These are phyloP conservation scores for Rauvolfia tetraphylla DNA, from an alignment of 257 asterid genomes.

Conservation along the genomic window DNA sequence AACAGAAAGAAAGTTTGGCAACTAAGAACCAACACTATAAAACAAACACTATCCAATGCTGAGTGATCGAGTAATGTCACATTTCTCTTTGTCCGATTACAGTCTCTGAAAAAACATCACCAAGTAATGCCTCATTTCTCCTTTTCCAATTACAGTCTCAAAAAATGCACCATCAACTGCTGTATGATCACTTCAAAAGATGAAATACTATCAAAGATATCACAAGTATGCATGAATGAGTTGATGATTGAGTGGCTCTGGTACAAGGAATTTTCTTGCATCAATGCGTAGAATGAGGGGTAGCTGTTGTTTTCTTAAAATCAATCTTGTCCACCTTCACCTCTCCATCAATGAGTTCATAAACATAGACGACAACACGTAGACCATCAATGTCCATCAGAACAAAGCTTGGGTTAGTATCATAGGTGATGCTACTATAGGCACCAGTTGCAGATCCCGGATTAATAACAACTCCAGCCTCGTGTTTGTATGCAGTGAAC, in stretches of 20 bases:
- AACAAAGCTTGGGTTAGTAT: constrained; percentile 94
- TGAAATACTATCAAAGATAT: background rate
- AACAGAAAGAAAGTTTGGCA: background rate
- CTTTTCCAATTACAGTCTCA: background rate
- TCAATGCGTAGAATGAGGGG: constrained; percentile 13
- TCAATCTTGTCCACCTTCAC: constrained; percentile 98
- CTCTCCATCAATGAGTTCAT: constrained; percentile 93
- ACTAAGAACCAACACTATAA: background rate
- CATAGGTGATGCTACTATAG: constrained; percentile 92
- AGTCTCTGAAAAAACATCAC: too few species aligned
- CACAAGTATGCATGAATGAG: background rate
- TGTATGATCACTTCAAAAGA: background rate
- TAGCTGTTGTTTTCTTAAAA: constrained; percentile 84
- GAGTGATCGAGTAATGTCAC: too few species aligned
- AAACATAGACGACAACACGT: constrained; percentile 92
- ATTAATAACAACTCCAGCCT: constrained; percentile 94
- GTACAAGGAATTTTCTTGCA: background rate
- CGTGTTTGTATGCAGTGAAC: constrained; percentile 94
- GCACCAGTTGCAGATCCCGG: constrained; percentile 99
- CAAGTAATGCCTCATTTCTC: background rate
- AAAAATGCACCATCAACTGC: background rate
- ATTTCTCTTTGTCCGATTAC: too few species aligned
- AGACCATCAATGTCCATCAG: constrained; percentile 96
- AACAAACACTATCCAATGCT: background rate
- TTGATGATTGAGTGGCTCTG: background rate